phyloP scores from a whole-genome alignment of 148 eudicot genomes.

The Rhododendron kiyosumense region DNA sequence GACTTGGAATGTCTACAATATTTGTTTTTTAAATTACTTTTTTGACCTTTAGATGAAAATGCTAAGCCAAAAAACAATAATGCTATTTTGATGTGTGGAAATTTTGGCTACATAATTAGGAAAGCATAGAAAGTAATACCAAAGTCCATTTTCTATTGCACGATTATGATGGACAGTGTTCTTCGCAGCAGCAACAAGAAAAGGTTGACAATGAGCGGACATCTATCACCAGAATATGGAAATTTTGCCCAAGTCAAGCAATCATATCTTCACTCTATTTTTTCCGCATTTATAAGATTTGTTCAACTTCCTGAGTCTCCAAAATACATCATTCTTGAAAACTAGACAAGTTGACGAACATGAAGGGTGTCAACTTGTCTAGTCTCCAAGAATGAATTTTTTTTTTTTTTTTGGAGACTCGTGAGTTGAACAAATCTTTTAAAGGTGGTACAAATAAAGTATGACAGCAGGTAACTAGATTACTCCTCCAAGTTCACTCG shows the following conservation, averaged over 20 bases:
- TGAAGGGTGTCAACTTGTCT: too few relatives aligned
- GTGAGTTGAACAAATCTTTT: too few relatives aligned
- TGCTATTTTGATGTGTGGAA: not conserved
- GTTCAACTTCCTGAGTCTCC: not conserved
- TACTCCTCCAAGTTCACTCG: not conserved
- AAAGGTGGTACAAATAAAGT: not conserved
- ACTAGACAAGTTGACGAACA: not conserved
- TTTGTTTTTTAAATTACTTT: not conserved
- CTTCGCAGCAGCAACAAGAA: not conserved
- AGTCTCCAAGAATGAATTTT: too few relatives aligned
- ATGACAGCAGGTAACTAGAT: not conserved
- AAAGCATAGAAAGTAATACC: not conserved
- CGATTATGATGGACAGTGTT: not conserved
- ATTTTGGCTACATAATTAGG: not conserved
- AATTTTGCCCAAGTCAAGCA: not conserved
- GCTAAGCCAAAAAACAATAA: not conserved
- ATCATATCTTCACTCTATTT: not conserved
- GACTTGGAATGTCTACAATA: not conserved
- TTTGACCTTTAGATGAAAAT: not conserved
- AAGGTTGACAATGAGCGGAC: not conserved
- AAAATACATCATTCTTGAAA: not conserved
- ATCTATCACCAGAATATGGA: not conserved
- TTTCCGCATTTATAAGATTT: not conserved
- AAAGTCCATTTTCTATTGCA: not conserved
- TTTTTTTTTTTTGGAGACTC: too few relatives aligned